Base-by-base conservation (phyloP, 2,329 filamentous ascomycete species). In the Epicoccum sorghinum region DNA sequence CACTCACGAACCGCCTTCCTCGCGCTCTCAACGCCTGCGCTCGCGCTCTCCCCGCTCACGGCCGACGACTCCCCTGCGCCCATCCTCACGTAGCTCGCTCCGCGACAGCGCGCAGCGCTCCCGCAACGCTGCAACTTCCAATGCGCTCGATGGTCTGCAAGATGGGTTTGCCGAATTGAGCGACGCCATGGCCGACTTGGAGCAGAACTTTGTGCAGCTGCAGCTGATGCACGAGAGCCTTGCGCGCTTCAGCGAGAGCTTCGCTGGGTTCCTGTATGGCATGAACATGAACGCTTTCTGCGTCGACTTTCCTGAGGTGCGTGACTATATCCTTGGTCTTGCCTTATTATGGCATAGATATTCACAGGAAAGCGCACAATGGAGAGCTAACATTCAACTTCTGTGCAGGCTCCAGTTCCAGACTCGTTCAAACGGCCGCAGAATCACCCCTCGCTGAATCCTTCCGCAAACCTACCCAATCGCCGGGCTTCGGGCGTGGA, bases 221-320 rank as follows among this genome's bases (percentile, higher is more conserved):
- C 93, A 98, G 75, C 80, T 97, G 59, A 96, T 99, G 88, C 92
- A 99, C 71, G 93, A 98, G 79, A 96, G 91, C 68, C 77, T 99
- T 63, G 86, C 91, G 23, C 86, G 95, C 24, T 99, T 99, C 76
- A 93, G 89, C 75, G 95, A 99, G 81, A 96, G 90, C 70, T 99
- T 99, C 75, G 92, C 92, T 1, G 91, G 89, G 65, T 98, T 99
- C 68, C 78, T 99, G 40, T 99, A 98, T 68, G 95, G 95, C 2
- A 76, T 99, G 72, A 98, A 98, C 71, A 97, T 99, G 93, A 98
- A 97, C 75, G 95, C 95, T 1, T 99, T 98, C 73, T 98, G 93
- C 74, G 93, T 98, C 29, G 95, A 99, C 74, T 99, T 97, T 62
- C 90, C 92, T 0, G 95, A 99, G 85, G 92, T 92, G 43, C 25